Evolutionary conservation across 768 basidiomycete genomes (phyloP), one percentile per base, ranked within the genome.

Genomic region (Coprinopsis marcescibilis): DNA sequence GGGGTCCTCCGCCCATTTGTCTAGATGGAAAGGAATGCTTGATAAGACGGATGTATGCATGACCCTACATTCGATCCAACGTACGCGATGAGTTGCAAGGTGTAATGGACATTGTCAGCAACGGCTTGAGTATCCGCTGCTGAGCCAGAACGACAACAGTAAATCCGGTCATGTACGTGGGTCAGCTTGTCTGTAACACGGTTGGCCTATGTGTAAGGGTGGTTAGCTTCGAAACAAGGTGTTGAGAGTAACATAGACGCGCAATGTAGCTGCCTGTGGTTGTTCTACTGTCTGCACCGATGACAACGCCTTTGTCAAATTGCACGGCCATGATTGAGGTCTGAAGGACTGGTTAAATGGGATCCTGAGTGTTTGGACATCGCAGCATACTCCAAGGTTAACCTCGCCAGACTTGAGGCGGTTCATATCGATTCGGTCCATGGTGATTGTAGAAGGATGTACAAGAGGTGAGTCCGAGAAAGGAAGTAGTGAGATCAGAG

Each of bases 241-340:
- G 32, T 26, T 25, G 32, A 41, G 4, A 25, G 29, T 21, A 1
- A 7, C 24, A 26, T 30, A 42, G 23, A 64, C 83, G 52, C 63
- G 93, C 95, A 62, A 96, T 95, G 68, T 96, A 98, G 69, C 83
- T 85, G 54, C 95, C 96, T 5, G 90, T 94, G 0, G 96, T 97
- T 50, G 95, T 99, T 50, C 95, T 80, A 77, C 86, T 89, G 71
- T 99, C 96, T 54, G 96, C 96, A 34, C 96, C 96, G 51, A 98
- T 81, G 56, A 99, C 83, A 49, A 99, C 96, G 30, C 96, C 96
- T 24, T 81, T 83, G 26, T 90, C 75, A 71, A 99, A 99, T 59
- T 93, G 90, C 52, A 98, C 94, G 45, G 96, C 95, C 94, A 97
- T 97, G 65, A 99, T 98, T 34, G 95, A 97, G 46, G 95, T 99